phyloP scores from a whole-genome alignment of 75 land plant genomes.

The Azolla pinnata region DNA sequence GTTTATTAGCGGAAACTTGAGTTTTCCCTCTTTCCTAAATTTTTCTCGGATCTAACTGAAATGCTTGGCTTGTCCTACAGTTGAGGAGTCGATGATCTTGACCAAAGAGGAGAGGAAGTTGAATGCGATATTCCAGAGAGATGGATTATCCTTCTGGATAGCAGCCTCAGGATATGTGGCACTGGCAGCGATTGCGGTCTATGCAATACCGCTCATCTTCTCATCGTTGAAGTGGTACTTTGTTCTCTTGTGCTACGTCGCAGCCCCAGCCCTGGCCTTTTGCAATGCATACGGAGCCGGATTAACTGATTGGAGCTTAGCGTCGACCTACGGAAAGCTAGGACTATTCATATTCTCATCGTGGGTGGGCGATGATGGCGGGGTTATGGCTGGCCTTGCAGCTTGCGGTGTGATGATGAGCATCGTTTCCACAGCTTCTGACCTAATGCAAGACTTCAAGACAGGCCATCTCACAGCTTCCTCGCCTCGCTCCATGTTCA shows the following conservation, averaged over 20 bases:
- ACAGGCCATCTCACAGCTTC: slow-evolving; percentile 30
- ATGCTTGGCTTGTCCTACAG: too few relatives aligned
- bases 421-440: slow-evolving; percentile 29
- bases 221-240: slow-evolving; percentile 30
- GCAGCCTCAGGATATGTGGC: slow-evolving; percentile 23
- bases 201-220: slow-evolving; percentile 31
- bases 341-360: slow-evolving; percentile 31
- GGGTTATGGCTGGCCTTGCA: slow-evolving; percentile 29
- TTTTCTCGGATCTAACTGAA: too few relatives aligned
- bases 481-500: slow-evolving; percentile 41
- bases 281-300: slow-evolving; percentile 41
- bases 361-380: slow-evolving; percentile 30
- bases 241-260: slow-evolving; percentile 13
- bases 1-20: too few relatives aligned
- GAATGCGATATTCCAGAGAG: slow-evolving; percentile 31
- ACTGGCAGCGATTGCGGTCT: slow-evolving; percentile 29
- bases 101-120: slow-evolving; percentile 6
- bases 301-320: slow-evolving; percentile 33
- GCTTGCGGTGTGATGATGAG: slow-evolving; percentile 38
- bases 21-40: too few relatives aligned
- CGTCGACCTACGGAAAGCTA: slow-evolving; percentile 35
- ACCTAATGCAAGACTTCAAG: slow-evolving; percentile 37
- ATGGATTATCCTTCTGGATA: slow-evolving; percentile 27
- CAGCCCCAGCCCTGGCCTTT: slow-evolving; percentile 37
- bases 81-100: too few relatives aligned